A percentile compares a stretch with the other conserved stretches of the same genome.
Conservation (phyloP, 2,329 filamentous ascomycete species). For the Colletotrichum sp. region DNA sequence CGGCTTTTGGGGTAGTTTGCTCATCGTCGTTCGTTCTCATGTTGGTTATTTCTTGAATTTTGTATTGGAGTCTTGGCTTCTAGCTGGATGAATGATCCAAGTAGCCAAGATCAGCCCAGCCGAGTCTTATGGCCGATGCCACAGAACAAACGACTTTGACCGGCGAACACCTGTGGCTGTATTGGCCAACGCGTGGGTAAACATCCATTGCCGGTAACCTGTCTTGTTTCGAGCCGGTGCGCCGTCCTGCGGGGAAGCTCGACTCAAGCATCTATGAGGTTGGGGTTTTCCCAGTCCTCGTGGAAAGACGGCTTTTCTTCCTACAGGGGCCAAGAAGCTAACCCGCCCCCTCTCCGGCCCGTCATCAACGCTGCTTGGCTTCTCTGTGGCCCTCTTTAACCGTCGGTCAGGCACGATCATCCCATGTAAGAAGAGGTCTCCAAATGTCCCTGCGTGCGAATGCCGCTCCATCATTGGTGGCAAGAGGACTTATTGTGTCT, state of each 20-base stretch:
- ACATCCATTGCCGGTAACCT: background rate
- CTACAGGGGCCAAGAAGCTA: background rate
- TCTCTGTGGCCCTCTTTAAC: constrained; percentile 7
- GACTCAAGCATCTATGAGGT: background rate
- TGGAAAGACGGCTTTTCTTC: constrained; percentile 2
- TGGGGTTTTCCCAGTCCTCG: background rate
- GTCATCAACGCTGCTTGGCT: background rate
- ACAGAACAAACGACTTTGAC: background rate
- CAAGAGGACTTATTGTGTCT: background rate
- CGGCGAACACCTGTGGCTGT: background rate
- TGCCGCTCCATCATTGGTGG: background rate
- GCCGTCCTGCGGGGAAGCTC: constrained; percentile 9
- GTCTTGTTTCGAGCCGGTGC: background rate
- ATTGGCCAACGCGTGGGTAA: background rate
- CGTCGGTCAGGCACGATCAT: background rate
- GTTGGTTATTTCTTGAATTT: background rate
- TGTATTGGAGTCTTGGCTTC: too few species aligned
- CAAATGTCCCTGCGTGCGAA: background rate
- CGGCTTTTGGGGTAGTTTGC: constrained; percentile 1
- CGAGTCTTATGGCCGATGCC: background rate
- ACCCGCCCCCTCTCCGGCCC: background rate
- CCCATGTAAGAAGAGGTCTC: background rate
- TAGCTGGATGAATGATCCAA: background rate
- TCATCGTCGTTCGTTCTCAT: background rate
- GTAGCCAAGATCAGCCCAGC: background rate